A percentile compares a stretch with the other conserved stretches of the same genome.
Conservation (phyloP, 2,329 filamentous ascomycete species). For the Fusarium pseudonygamai region DNA sequence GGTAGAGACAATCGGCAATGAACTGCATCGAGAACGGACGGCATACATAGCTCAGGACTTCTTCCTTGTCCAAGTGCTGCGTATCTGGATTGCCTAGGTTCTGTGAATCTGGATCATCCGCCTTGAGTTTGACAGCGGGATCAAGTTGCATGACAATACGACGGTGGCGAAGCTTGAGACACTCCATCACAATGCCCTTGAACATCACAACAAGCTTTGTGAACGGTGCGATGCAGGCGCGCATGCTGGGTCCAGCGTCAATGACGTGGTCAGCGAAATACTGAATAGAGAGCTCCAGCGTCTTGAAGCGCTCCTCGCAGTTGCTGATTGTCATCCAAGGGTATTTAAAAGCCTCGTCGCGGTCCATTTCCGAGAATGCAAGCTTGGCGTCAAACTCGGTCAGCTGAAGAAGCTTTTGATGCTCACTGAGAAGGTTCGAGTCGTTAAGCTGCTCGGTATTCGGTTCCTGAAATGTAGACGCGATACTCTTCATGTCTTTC, state of each 20-base stretch:
- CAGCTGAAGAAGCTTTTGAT: rapidly evolving
- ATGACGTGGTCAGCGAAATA: background rate
- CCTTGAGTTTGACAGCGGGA: rapidly evolving
- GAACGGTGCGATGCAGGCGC: background rate
- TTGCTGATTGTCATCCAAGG: background rate
- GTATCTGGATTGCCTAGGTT: too few species aligned
- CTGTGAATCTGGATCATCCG: background rate
- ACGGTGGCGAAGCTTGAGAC: background rate
- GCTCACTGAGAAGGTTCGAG: rapidly evolving
- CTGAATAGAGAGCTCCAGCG: background rate
- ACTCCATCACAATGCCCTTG: background rate
- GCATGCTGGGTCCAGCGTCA: rapidly evolving
- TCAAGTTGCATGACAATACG: background rate
- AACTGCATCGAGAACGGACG: background rate
- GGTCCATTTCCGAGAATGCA: background rate
- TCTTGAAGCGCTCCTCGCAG: background rate
- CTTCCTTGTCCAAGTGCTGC: background rate
- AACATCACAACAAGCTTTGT: background rate
- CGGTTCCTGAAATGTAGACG: rapidly evolving
- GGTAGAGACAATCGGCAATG: background rate
- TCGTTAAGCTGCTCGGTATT: rapidly evolving
- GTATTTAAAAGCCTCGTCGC: rapidly evolving
- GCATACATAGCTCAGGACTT: background rate
- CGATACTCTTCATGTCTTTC: background rate
- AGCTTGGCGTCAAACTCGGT: background rate